Base-by-base conservation (phyloP, 2,329 filamentous ascomycete species). In the Apiospora arundinis region DNA sequence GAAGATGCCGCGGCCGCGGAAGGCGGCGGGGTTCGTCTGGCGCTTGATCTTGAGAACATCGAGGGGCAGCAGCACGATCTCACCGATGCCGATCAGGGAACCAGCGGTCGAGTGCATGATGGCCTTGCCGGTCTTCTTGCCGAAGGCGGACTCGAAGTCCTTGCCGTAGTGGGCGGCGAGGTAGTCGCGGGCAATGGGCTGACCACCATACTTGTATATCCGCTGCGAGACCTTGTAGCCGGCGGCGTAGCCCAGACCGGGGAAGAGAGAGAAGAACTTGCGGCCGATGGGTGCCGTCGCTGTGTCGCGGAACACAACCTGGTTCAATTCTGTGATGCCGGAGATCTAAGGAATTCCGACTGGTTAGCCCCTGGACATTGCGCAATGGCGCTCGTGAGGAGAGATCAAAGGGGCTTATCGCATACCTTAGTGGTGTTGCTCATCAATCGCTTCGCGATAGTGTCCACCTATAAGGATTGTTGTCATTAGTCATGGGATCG, bases 11-110 rank as follows among this genome's bases (percentile, higher is more conserved):
- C 96, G 93, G 77, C 95, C 95, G 76, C 95, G 91, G 91, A 99
- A 99, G 46, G 96, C 95, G 81, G 98, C 96, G 52, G 96, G 96
- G 88, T 99, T 99, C 76, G 96, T 99, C 87, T 99, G 96, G 79
- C 96, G 92, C 90, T 99, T 99, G 87, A 99, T 99, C 90, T 99
- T 99, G 74, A 99, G 90, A 49, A 99, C 95, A 78, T 99, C 96
- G 73, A 99, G 90, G 56, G 96, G 96, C 52, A 99, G 90, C 42
- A 99, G 90, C 72, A 99, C 90, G 75, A 99, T 97, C 86, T 99
- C 96, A 80, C 96, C 96, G 78, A 99, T 97, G 78, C 96, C 96
- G 80, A 99, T 97, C 79, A 99, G 81, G 85, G 93, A 95, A 74
- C 96, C 96, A 74, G 96, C 96, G 69, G 94, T 97, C 28, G 96